Evolutionary conservation across 1,284 basidiomycete species (phyloP), one percentile per base, ranked within the genome.

Genomic region (Naganishia liquefaciens): DNA sequence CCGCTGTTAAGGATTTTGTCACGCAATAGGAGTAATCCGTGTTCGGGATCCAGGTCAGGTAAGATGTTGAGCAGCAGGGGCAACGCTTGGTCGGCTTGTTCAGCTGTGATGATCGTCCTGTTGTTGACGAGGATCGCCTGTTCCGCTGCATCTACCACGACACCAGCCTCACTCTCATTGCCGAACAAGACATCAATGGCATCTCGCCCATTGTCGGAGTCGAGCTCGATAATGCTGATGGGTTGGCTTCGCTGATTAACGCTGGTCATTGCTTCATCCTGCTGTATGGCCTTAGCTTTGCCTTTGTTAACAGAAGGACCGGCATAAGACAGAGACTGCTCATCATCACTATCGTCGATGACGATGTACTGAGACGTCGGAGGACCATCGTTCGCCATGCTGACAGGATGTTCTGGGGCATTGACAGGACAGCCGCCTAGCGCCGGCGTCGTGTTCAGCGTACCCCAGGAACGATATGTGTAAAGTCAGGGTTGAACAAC

Each of bases 51-150:
- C 17, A 75, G 63, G 54, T 78, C 75, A 3, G 77, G 77, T 1
- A 78, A 63, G 54, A 78, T 68, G 23, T 76, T 75, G 28, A 75
- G 68, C 1, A 78, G 70, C 6, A 65, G 43, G 9, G 71, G 70
- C 0, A 78, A 62, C 39, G 72, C 67, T 33, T 71, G 66, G 21
- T 66, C 65, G 11, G 70, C 60, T 43, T 64, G 46, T 25, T 60
- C 57, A 25, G 46, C 58, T 10, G 55, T 60, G 13, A 65, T 60
- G 39, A 60, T 58, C 17, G 51, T 58, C 6, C 53, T 42, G 42
- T 57, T 65, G 46, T 46, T 60, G 44, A 60, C 46, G 15, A 33
- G 27, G n/a, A 60, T 33, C 15, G 33, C 13, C 7, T 33, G 46
- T n/a, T 49, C 46, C 39, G 46, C 46, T 15, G 57, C 46, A 39